Evolutionary conservation across 225 moss, liverwort and hornwort species (phyloP).

Genomic region (Sphagnum contortum): DNA sequence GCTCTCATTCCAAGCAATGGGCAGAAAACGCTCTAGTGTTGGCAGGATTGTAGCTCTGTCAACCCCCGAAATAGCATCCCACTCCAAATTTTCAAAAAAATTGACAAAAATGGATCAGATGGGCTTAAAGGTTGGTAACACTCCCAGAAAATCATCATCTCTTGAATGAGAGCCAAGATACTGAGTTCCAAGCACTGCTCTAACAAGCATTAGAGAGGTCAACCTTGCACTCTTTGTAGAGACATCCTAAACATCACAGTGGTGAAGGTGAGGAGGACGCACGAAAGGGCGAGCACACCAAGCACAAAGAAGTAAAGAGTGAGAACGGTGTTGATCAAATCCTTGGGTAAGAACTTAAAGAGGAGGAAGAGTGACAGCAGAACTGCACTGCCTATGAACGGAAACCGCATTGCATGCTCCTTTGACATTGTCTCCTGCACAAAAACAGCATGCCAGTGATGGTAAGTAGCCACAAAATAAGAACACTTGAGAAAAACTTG

Average conservation of each 20-base stretch:
- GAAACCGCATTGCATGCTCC: constrained; percentile 99
- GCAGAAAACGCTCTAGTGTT: constrained; percentile 67
- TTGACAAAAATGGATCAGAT: no score
- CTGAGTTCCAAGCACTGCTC: no score
- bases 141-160: no score
- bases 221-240: no score
- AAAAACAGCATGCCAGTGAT: neutral
- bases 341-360: constrained; percentile 99
- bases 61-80: neutral
- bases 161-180: no score
- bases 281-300: constrained; percentile 95
- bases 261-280: constrained; percentile 23
- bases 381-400: constrained; percentile 99
- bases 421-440: constrained; percentile 99
- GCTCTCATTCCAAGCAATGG: constrained; percentile 68
- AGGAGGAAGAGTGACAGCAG: constrained; percentile 93
- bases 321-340: constrained; percentile 98
- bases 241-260: no score
- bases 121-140: no score
- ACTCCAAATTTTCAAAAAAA: no score
- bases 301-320: constrained; percentile 98
- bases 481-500: neutral
- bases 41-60: constrained; percentile 95
- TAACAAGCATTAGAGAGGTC: no score
- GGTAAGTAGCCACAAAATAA: neutral